Base-by-base conservation (phyloP, 371 early-diverging fungal species). In the Dichotomocladium elegans region DNA sequence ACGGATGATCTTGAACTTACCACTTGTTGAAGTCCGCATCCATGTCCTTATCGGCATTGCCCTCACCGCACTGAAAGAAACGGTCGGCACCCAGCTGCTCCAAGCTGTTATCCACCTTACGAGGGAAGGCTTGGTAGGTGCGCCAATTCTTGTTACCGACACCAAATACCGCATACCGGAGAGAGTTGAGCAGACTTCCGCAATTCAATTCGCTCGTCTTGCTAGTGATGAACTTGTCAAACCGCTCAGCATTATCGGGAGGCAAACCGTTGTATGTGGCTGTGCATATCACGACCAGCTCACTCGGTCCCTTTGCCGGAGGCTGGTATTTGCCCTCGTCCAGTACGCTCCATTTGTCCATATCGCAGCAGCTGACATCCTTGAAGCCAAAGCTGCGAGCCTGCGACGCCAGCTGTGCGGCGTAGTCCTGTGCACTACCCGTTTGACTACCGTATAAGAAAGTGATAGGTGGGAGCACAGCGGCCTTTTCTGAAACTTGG, bases 131-230 rank as follows among this genome's bases (percentile, higher is more conserved):
- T 53, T 81, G 81, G 33, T 74, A 82, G 5, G 83, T 82, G 24
- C 80, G 60, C 83, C 83, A 82, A 53, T 82, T 74, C 55, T 68
- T 68, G 66, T 83, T 83, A 53, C 77, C 77, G 2, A 76, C 55
- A 49, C 83, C 83, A 65, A 80, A 81, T 11, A 83, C 81, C 31
- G 75, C 58, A 48, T 60, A 83, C 10, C 58, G 50, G 4, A 79
- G 40, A 17, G 78, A 74, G 4, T 63, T 53, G 3, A 72, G 43
- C 0, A 66, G 7, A 10, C 51, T 56, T 47, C 61, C 63, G 19
- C 64, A 45, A 11, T 52, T 57, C 9, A 25, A 26, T 44, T 70
- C 63, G n/a, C 52, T 54, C 15, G 52, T 19, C 28, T 63, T 67
- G 15, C 46, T 45, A 22, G 65, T 63, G 14, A 83, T 46, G 42